These are phyloP conservation scores for Suillus cothurnatus DNA, from an alignment of 768 basidiomycete species.

Conservation along the genomic window DNA sequence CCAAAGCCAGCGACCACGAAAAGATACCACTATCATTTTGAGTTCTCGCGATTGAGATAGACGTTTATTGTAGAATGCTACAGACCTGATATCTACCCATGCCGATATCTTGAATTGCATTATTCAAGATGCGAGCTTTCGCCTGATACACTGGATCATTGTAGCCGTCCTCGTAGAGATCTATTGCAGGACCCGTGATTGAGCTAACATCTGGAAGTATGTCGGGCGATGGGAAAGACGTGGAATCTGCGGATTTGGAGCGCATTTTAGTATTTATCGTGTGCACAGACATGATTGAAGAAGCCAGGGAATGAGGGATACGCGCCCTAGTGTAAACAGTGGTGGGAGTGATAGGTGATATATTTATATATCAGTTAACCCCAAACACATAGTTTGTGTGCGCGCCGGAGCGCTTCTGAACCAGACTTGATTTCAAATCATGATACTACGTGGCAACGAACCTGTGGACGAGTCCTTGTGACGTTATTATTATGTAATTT, in stretches of 20 bases:
- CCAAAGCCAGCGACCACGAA: constrained; percentile 44
- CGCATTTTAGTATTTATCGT: not conserved
- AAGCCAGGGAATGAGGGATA: not conserved
- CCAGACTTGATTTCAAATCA: too few species aligned
- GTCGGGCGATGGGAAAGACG: not conserved
- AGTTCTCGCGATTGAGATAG: not conserved
- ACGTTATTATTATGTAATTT: too few species aligned
- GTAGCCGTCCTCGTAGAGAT: constrained; percentile 38
- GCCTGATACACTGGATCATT: constrained; percentile 50
- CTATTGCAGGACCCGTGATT: constrained; percentile 11
- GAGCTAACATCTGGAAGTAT: not conserved
- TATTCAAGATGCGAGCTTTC: constrained; percentile 50
- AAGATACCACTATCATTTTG: constrained; percentile 35
- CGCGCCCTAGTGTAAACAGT: not conserved
- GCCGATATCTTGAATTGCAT: constrained; percentile 53
- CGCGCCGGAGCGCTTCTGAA: too few species aligned
- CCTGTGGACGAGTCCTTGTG: too few species aligned
- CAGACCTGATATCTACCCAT: constrained; percentile 59
- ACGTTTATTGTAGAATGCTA: not conserved
- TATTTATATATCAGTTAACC: not conserved
- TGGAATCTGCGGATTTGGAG: not conserved
- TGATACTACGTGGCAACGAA: too few species aligned
- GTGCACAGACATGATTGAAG: not conserved
- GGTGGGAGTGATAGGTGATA: not conserved
- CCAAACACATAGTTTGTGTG: too few species aligned